Conservation (phyloP, 1,284 basidiomycete genomes). For the Porodaedalea pini region DNA sequence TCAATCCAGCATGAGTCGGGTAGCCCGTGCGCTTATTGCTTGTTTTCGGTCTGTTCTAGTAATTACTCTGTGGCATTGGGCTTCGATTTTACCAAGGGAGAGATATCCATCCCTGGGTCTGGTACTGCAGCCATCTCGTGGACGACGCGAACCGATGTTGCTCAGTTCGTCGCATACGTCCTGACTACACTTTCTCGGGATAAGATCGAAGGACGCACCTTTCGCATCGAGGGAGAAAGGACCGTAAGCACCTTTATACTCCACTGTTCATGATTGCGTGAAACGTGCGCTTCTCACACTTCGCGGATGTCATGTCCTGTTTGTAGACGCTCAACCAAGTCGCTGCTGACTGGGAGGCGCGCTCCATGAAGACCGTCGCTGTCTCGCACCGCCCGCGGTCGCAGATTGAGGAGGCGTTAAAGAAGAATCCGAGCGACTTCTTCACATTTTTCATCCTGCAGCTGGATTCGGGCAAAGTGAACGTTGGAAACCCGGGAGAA, state of each 20-base stretch:
- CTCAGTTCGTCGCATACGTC: conserved; percentile 35
- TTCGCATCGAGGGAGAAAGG: conserved; percentile 39
- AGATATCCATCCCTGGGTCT: conserved; percentile 32
- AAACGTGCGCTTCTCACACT: background rate
- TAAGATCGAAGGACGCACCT: conserved; percentile 29
- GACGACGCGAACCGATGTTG: conserved; percentile 33
- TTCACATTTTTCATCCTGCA: background rate
- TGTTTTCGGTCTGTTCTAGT: conserved; percentile 22
- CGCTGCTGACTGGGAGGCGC: background rate
- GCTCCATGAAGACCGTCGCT: background rate
- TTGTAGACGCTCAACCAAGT: conserved; percentile 7
- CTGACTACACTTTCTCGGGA: conserved; percentile 31
- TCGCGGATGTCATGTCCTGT: background rate
- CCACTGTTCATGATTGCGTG: no score
- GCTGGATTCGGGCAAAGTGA: conserved; percentile 1
- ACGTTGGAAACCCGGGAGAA: conserved; percentile 9
- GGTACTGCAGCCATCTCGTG: conserved; percentile 31
- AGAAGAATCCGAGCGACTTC: conserved; percentile 15
- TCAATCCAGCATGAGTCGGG: background rate
- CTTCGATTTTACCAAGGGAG: conserved; percentile 28
- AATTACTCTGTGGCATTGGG: conserved; percentile 22
- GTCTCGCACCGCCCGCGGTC: conserved; percentile 6
- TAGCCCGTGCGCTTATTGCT: conserved; percentile 24
- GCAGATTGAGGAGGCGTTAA: background rate
- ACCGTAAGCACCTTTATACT: conserved; percentile 7